phyloP scores from a whole-genome alignment of 1,139 yeast species.

The Sugiyamaella novakii region DNA sequence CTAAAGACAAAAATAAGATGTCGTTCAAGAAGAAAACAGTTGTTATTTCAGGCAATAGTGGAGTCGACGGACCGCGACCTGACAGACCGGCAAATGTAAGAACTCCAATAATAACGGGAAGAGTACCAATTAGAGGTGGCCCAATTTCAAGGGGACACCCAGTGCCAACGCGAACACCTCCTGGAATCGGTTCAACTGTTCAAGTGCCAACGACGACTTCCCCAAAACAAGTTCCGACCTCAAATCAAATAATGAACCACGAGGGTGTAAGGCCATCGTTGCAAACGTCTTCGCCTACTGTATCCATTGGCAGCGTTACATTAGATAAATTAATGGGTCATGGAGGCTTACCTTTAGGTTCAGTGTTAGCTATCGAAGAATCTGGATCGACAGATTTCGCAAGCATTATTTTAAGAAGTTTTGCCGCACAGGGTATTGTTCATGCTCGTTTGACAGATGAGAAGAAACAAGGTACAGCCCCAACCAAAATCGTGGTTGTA shows the following conservation, averaged over 20 bases:
- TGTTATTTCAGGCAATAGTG: conserved; percentile 25
- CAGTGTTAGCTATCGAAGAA: conserved; percentile 72
- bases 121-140: conserved; percentile 8
- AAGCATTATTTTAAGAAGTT: conserved; percentile 68
- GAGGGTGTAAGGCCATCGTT: conserved; percentile 72
- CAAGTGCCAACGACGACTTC: background rate
- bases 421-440: conserved; percentile 76
- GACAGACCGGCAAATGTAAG: conserved; percentile 5
- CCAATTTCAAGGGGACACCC: conserved; percentile 11
- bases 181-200: background rate
- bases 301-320: conserved; percentile 76
- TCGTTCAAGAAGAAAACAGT: conserved; percentile 33
- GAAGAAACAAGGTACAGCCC: conserved; percentile 20
- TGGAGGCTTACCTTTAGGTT: conserved; percentile 83
- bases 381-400: conserved; percentile 88
- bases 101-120: conserved; percentile 13
- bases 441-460: conserved; percentile 55
- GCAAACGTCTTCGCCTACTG: conserved; percentile 70
- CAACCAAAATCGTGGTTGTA: conserved; percentile 55
- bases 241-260: conserved; percentile 21
- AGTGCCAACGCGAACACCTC: background rate
- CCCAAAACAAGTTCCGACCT: background rate
- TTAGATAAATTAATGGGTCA: conserved; percentile 76
- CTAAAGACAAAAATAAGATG: conserved; percentile 25
- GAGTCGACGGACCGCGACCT: background rate